A percentile compares a stretch with the other conserved stretches of the same genome.
These are phyloP conservation scores for Nyssa sinensis DNA, from an alignment of 148 eudicot genomes.

Conservation along the genomic window DNA sequence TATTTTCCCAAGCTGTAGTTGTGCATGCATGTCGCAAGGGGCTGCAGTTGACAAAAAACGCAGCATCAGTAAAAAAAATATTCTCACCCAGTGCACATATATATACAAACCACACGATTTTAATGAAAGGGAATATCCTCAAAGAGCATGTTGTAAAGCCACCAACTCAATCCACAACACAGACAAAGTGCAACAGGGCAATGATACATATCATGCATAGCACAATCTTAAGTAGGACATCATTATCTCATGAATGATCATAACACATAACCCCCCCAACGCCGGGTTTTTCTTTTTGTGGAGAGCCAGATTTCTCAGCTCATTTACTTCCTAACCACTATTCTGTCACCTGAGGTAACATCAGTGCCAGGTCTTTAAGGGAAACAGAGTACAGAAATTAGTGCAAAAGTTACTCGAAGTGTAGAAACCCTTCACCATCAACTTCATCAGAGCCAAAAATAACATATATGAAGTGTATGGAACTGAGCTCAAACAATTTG, in stretches of 20 bases:
- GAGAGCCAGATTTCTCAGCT: not conserved
- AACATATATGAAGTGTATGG: no score
- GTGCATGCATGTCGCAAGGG: slow-evolving; percentile 94
- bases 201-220: not conserved
- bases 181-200: not conserved
- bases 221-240: not conserved
- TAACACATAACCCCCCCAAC: no score
- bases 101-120: not conserved
- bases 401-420: not conserved
- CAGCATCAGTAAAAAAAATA: not conserved
- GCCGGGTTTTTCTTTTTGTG: not conserved
- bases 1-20: slow-evolving; percentile 73
- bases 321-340: not conserved
- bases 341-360: not conserved
- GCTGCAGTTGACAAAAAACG: slow-evolving; percentile 42
- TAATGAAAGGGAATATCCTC: no score
- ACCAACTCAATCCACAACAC: not conserved
- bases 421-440: no score
- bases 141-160: no score
- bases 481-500: not conserved
- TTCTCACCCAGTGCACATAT: no score
- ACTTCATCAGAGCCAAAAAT: no score
- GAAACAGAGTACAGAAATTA: not conserved
- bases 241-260: not conserved
- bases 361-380: not conserved